A percentile compares a stretch with the other conserved stretches of the same genome.
These are phyloP conservation scores for Closterium sp. DNA, from an alignment of 139 green algal genomes.

Conservation along the genomic window DNA sequence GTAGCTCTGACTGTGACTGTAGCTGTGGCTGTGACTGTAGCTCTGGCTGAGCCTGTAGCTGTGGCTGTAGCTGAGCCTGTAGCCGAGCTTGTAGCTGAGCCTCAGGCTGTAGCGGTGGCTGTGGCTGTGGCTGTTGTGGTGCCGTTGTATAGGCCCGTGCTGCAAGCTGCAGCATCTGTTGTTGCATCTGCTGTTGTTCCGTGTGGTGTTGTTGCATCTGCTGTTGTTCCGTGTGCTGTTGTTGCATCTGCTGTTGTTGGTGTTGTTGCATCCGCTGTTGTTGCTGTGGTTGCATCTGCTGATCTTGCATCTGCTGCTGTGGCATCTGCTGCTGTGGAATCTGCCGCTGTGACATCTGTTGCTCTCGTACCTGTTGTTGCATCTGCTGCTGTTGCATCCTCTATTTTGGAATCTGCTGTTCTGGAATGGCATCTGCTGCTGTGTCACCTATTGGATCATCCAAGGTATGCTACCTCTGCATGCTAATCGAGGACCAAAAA, in stretches of 20 bases:
- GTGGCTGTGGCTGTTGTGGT: background rate
- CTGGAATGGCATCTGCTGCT: too few species aligned
- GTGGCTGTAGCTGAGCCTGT: background rate
- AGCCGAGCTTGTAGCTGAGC: background rate
- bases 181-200: background rate
- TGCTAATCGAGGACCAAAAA: too few species aligned
- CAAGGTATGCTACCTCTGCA: too few species aligned
- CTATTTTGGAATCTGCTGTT: too few species aligned
- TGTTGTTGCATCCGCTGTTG: background rate
- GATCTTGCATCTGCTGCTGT: background rate
- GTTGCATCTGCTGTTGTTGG: background rate
- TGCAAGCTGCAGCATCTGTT: background rate
- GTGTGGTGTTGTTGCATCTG: too few species aligned
- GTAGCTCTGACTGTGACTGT: too few species aligned
- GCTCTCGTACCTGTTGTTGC: background rate
- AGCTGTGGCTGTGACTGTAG: too few species aligned
- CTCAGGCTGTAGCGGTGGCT: background rate
- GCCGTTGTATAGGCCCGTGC: background rate
- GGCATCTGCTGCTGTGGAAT: background rate
- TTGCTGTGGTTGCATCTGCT: background rate
- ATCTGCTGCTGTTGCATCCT: background rate
- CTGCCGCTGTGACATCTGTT: background rate
- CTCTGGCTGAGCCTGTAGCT: background rate
- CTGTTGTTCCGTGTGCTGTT: too few species aligned
- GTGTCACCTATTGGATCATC: too few species aligned